Evolutionary conservation across 106 monocot species (phyloP).

Genomic region (Dendrobium chrysotoxum): DNA sequence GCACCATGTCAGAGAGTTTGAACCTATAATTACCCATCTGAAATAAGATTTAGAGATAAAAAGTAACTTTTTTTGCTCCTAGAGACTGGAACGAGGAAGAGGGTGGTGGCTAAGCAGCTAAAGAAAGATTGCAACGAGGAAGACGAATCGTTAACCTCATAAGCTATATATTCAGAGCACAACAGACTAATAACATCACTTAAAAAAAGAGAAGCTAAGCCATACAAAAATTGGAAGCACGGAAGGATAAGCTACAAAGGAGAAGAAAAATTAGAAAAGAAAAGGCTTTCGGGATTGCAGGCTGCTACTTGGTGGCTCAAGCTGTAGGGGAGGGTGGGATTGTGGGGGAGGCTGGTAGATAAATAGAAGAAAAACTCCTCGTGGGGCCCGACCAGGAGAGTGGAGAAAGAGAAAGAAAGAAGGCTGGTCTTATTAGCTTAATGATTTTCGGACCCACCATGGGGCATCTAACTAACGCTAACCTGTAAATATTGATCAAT

Average conservation of each 20-base stretch:
- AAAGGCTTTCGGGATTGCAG: not conserved
- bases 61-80: not conserved
- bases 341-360: not conserved
- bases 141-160: too few species aligned
- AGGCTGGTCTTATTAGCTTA: not conserved
- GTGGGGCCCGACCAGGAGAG: not conserved
- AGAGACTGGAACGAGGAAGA: not conserved
- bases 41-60: not conserved
- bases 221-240: not conserved
- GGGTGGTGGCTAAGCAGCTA: not conserved
- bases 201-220: not conserved
- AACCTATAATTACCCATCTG: constrained; percentile 72
- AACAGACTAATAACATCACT: not conserved
- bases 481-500: too few species aligned
- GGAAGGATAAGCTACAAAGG: not conserved
- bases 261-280: not conserved
- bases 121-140: not conserved
- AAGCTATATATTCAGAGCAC: too few species aligned
- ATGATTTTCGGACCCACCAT: constrained; percentile 1
- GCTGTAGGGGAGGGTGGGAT: not conserved
- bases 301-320: not conserved
- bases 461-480: too few species aligned
- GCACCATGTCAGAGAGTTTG: constrained; percentile 69
- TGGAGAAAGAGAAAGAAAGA: not conserved
- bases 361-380: not conserved